Base-by-base conservation (phyloP, 2,329 filamentous ascomycete genomes). In the Colletotrichum sojae region DNA sequence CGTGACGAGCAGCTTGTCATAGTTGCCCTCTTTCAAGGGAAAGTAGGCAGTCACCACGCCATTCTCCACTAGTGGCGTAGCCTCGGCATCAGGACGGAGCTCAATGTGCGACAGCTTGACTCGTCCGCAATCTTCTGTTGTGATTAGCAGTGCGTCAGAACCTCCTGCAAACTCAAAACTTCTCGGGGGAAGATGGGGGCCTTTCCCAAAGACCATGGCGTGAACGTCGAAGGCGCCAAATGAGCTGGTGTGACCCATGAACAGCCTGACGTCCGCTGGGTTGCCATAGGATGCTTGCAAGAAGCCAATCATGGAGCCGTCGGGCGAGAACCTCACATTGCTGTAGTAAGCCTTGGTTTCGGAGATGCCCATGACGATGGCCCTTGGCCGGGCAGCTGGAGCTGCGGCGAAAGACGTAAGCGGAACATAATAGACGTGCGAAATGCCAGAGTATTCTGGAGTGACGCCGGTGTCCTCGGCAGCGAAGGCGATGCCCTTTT, bases 281-380 rank as follows among this genome's bases (percentile, higher is more conserved):
- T 76, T 73, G 3, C 68, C 63, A 5, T 72, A 67, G 1, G 75
- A 71, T 6, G 73, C 45, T 27, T 78, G 75, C 18, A 82, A 55
- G 56, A 83, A 83, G 2, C 76, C 78, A 9, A 83, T 71, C 52
- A 75, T 74, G 16, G 75, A 73, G 3, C 77, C 80, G 61, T 83
- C 78, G 0, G 80, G 79, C 3, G 79, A 79, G 69, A 82, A 79
- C 6, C 78, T 74, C 12, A 81, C 78, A 43, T 78, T 75, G 27
- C 56, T 27, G 13, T 70, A 68, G 40, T 54, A 68, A 5, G 63
- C 57, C 36, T 49, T 68, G 39, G 67, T 25, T 31, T 68, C 67
- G 9, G 67, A 58, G 2, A 70, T 70, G 39, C 67, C 67, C 67
- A 70, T 68, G 18, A 69, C 54, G 31, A 82, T 75, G 20, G 67